phyloP scores from a whole-genome alignment of 768 basidiomycete species.

The Tylopilus sp. region DNA sequence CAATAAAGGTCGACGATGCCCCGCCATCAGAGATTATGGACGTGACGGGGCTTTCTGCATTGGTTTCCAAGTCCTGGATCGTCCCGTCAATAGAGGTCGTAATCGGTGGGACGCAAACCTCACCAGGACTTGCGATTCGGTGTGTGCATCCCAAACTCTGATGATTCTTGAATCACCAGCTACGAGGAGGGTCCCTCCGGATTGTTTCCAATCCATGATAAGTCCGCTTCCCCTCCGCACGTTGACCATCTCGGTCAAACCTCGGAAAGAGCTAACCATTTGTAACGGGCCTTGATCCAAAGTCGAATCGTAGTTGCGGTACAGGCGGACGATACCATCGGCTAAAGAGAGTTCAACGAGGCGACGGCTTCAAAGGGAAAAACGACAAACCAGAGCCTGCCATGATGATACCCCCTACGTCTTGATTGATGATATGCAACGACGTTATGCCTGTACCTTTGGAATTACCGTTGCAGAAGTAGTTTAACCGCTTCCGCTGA shows the following conservation, averaged over 20 bases:
- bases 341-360: conserved; percentile 43
- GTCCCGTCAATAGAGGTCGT: neutral
- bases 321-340: conserved; percentile 89
- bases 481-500: conserved; percentile 66
- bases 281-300: conserved; percentile 72
- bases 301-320: conserved; percentile 83
- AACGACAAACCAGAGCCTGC: conserved; percentile 71
- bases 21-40: conserved; percentile 76
- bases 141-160: conserved; percentile 92
- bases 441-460: conserved; percentile 81
- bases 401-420: conserved; percentile 86
- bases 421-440: conserved; percentile 92
- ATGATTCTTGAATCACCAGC: conserved; percentile 90
- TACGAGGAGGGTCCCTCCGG: conserved; percentile 77
- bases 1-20: conserved; percentile 75
- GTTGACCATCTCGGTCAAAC: conserved; percentile 72
- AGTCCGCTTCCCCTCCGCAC: conserved; percentile 78
- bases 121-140: conserved; percentile 75
- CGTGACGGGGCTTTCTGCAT: conserved; percentile 88
- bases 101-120: conserved; percentile 23
- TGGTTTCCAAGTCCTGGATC: conserved; percentile 79
- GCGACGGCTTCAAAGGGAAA: neutral
- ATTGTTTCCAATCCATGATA: conserved; percentile 92
- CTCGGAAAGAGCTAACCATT: conserved; percentile 93
- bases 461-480: conserved; percentile 88